Evolutionary conservation across 768 basidiomycete genomes (phyloP).

Genomic region (Boletus reticulatus): DNA sequence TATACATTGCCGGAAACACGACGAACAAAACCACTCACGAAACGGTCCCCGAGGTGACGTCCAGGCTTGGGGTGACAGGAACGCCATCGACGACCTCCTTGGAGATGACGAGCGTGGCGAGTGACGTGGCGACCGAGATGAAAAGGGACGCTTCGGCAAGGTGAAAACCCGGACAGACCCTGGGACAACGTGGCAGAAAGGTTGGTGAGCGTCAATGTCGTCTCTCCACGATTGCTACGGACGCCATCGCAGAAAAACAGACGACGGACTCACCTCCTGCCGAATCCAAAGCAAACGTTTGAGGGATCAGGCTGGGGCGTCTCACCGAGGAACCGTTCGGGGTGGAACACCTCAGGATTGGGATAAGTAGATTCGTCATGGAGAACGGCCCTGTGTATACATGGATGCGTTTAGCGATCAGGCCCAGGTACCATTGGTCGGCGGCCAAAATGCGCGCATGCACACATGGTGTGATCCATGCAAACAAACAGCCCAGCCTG

Average conservation of each 20-base stretch:
- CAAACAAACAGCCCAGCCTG: no score
- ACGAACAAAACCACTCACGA: constrained; percentile 33
- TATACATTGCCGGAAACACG: not conserved
- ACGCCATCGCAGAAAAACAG: no score
- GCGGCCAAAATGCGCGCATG: no score
- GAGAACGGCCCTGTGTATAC: constrained; percentile 46
- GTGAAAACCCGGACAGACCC: constrained; percentile 24
- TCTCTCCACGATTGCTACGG: no score
- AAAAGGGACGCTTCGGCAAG: constrained; percentile 31
- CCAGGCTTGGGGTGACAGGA: constrained; percentile 43
- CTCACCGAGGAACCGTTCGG: constrained; percentile 33
- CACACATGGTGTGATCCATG: no score
- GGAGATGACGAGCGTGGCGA: constrained; percentile 45
- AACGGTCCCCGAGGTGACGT: constrained; percentile 41
- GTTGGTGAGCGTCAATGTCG: no score
- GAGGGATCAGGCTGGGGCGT: constrained; percentile 18
- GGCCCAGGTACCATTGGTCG: no score
- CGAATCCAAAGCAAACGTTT: constrained; percentile 25
- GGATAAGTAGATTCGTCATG: constrained; percentile 43
- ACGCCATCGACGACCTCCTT: constrained; percentile 41
- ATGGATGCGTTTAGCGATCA: not conserved
- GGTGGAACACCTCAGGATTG: constrained; percentile 31
- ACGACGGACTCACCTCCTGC: constrained; percentile 22
- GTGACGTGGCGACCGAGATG: constrained; percentile 32
- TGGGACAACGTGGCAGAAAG: not conserved